Percentiles rank a stretch among this genome's conserved stretches.
These are phyloP conservation scores for Carnegiea gigantea DNA, from an alignment of 179 eudicot species.

Conservation along the genomic window DNA sequence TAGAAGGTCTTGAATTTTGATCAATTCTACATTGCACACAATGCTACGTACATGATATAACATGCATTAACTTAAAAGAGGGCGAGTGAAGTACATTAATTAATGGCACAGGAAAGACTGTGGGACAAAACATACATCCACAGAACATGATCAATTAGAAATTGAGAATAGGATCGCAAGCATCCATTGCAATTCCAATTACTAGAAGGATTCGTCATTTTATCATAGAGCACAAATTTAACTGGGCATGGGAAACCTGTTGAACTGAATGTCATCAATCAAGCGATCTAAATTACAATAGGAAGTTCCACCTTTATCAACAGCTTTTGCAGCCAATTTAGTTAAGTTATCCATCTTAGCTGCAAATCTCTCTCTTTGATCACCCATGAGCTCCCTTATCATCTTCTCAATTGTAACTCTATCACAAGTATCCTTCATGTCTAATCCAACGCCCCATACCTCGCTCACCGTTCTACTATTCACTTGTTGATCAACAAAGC, in stretches of 20 bases:
- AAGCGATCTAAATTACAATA: constrained; percentile 26
- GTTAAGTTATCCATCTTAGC: constrained; percentile 19
- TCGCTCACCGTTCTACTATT: constrained; percentile 51
- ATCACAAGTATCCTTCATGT: constrained; percentile 60
- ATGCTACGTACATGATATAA: too few species aligned
- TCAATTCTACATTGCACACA: too few species aligned
- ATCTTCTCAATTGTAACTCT: constrained; percentile 38
- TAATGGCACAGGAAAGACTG: too few species aligned
- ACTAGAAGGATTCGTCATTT: neutral
- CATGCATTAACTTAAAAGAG: too few species aligned
- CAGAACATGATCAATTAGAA: too few species aligned
- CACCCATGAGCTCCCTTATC: constrained; percentile 45
- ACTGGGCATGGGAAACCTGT: neutral
- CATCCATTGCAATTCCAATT: neutral
- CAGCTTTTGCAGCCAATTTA: constrained; percentile 25
- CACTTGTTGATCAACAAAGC: constrained; percentile 49
- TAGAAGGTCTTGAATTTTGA: too few species aligned
- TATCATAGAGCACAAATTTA: neutral
- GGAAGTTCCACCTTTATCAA: constrained; percentile 32
- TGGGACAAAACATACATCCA: too few species aligned
- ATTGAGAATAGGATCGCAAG: too few species aligned
- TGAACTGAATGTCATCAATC: constrained; percentile 29
- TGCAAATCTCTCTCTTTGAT: constrained; percentile 22
- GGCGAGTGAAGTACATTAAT: neutral
- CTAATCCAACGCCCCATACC: constrained; percentile 56